A percentile compares a stretch with the other conserved stretches of the same genome.
phyloP scores from a whole-genome alignment of 768 basidiomycete species.

The Suillus lakei region DNA sequence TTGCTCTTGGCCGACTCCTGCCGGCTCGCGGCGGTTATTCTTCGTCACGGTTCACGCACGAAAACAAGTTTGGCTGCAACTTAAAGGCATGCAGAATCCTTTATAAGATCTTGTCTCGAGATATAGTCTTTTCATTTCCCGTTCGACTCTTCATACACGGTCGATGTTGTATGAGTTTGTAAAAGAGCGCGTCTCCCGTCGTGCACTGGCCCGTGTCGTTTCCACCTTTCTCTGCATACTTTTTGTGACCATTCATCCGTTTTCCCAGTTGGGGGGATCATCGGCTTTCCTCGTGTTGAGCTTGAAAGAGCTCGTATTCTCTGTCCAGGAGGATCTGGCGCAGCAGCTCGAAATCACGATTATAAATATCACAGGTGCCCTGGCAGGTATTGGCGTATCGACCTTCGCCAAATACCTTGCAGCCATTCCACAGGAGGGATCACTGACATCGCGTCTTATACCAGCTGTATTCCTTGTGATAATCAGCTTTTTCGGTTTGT shows the following conservation, averaged over 20 bases:
- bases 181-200: constrained; percentile 17
- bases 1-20: too few species aligned
- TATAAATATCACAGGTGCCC: constrained; percentile 47
- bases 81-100: neutral
- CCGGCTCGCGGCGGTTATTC: neutral
- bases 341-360: constrained; percentile 52
- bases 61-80: neutral
- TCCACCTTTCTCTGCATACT: constrained; percentile 49
- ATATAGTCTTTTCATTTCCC: neutral
- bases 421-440: constrained; percentile 27
- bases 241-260: constrained; percentile 43
- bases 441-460: constrained; percentile 37
- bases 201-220: constrained; percentile 44
- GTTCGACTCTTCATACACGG: neutral
- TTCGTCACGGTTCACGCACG: neutral
- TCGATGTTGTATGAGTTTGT: constrained; percentile 1
- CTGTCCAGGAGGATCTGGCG: constrained; percentile 49
- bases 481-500: constrained; percentile 44
- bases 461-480: constrained; percentile 46
- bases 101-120: neutral
- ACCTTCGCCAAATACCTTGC: constrained; percentile 41
- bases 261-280: constrained; percentile 43
- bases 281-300: constrained; percentile 44
- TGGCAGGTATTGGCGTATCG: constrained; percentile 44
- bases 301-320: constrained; percentile 53